Evolutionary conservation across 2,329 filamentous ascomycete species (phyloP).

Genomic region (Aspergillus fumigatus): DNA sequence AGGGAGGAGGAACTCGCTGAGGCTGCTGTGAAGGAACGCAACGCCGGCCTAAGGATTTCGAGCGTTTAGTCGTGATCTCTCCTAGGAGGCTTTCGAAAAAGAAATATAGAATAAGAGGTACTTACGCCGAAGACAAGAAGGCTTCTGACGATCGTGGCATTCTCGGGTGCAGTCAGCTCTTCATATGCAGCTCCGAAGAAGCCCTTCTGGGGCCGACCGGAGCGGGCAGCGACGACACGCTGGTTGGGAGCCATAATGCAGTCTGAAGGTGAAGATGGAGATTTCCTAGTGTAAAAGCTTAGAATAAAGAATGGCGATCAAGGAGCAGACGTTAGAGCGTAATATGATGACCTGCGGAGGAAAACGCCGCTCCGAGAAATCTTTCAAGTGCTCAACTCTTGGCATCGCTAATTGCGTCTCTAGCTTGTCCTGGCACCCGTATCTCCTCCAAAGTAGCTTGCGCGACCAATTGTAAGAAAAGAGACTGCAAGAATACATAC

Average conservation of each 20-base stretch:
- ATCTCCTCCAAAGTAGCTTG: conserved; percentile 17
- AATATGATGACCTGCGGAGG: conserved; percentile 3
- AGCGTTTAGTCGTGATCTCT: conserved; percentile 7
- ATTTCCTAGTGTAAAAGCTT: conserved; percentile 4
- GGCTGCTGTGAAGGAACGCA: conserved; percentile 63
- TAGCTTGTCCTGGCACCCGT: conserved; percentile 27
- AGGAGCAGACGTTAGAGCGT: not conserved
- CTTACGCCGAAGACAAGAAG: conserved; percentile 65
- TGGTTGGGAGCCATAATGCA: conserved; percentile 60
- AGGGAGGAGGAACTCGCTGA: conserved; percentile 64
- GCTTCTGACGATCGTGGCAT: conserved; percentile 64
- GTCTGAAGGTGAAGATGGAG: conserved; percentile 1
- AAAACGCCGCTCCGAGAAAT: conserved; percentile 26
- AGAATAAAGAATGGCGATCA: conserved; percentile 6
- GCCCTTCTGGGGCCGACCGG: conserved; percentile 41
- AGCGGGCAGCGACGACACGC: conserved; percentile 50
- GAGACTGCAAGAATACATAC: not conserved
- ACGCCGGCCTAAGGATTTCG: conserved; percentile 54
- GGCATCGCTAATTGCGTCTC: conserved; percentile 27
- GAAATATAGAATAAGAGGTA: conserved; percentile 8
- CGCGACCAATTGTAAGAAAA: not conserved
- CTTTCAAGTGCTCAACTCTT: conserved; percentile 24
- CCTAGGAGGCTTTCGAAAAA: not conserved
- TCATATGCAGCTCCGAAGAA: conserved; percentile 57
- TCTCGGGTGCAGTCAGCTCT: conserved; percentile 62